Conservation (phyloP, 208 protist genomes). For the Blechomonas ayalai region DNA sequence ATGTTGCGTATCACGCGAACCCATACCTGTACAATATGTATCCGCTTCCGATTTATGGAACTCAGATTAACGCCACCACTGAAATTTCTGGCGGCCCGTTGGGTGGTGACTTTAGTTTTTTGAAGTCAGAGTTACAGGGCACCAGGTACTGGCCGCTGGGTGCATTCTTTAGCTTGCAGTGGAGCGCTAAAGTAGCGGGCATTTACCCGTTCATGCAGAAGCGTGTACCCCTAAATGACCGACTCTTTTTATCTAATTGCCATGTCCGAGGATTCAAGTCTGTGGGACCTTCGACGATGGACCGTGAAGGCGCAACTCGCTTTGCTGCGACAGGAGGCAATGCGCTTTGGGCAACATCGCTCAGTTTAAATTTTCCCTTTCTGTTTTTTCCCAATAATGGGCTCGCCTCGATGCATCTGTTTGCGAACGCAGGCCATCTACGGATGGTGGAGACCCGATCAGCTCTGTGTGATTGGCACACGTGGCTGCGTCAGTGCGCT, state of each 20-base stretch:
- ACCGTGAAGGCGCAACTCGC: slow-evolving; percentile 18
- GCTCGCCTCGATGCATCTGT: slow-evolving; percentile 74
- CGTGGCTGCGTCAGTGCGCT: slow-evolving; percentile 55
- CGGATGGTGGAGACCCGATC: slow-evolving; percentile 39
- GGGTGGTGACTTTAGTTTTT: slow-evolving; percentile 50
- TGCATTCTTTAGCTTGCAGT: slow-evolving; percentile 66
- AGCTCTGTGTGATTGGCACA: slow-evolving; percentile 30
- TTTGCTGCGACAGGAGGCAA: slow-evolving; percentile 81
- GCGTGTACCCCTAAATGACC: slow-evolving; percentile 70
- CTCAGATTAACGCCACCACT: slow-evolving; percentile 29
- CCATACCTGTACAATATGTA: slow-evolving; percentile 79
- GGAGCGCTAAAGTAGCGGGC: slow-evolving; percentile 51
- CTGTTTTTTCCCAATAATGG: slow-evolving; percentile 76
- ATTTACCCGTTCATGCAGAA: slow-evolving; percentile 54
- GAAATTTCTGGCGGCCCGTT: slow-evolving; percentile 60
- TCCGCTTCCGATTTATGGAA: slow-evolving; percentile 67
- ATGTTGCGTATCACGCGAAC: slow-evolving; percentile 58
- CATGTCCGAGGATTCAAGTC: slow-evolving; percentile 78
- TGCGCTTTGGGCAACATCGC: slow-evolving; percentile 74
- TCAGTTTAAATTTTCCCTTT: slow-evolving; percentile 79
- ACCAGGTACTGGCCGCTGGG: slow-evolving; percentile 65
- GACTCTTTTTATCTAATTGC: slow-evolving; percentile 72
- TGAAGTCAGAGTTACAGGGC: slow-evolving; percentile 65
- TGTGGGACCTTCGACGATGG: slow-evolving; percentile 69
- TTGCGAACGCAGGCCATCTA: slow-evolving; percentile 74